phyloP scores from a whole-genome alignment of 2,329 filamentous ascomycete species.

The Colletotrichum spaethianum region DNA sequence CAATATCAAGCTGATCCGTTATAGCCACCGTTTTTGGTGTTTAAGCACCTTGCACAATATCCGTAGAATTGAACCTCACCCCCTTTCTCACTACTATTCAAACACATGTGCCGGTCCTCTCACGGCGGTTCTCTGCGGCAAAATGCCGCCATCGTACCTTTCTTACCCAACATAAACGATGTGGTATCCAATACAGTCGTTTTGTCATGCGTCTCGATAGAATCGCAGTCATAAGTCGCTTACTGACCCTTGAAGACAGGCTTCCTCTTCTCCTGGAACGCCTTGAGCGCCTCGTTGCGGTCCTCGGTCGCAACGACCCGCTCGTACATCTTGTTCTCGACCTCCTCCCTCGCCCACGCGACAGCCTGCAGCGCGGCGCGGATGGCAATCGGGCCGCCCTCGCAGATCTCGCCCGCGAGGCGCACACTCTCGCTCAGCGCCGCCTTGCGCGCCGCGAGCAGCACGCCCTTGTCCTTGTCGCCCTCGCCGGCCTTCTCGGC shows the following conservation, averaged over 20 bases:
- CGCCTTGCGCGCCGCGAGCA: slow-evolving; percentile 73
- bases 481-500: slow-evolving; percentile 52
- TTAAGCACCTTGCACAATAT: too few relatives aligned
- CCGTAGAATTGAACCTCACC: too few relatives aligned
- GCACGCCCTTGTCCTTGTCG: slow-evolving; percentile 56
- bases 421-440: slow-evolving; percentile 83
- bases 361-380: slow-evolving; percentile 86
- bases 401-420: slow-evolving; percentile 87
- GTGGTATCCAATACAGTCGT: neutral
- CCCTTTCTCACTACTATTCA: neutral
- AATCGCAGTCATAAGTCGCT: neutral
- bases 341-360: slow-evolving; percentile 77
- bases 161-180: neutral
- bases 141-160: neutral
- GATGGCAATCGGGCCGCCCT: slow-evolving; percentile 89
- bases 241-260: slow-evolving; percentile 70
- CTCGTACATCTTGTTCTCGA: slow-evolving; percentile 91
- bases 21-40: too few relatives aligned
- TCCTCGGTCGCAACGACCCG: slow-evolving; percentile 88
- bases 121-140: neutral
- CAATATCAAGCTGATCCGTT: too few relatives aligned
- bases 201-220: neutral
- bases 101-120: neutral
- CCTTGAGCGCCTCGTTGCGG: slow-evolving; percentile 86
- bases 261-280: slow-evolving; percentile 79